Evolutionary conservation across 2,329 filamentous ascomycete genomes (phyloP).

Genomic region (Leptographium wingfieldii): DNA sequence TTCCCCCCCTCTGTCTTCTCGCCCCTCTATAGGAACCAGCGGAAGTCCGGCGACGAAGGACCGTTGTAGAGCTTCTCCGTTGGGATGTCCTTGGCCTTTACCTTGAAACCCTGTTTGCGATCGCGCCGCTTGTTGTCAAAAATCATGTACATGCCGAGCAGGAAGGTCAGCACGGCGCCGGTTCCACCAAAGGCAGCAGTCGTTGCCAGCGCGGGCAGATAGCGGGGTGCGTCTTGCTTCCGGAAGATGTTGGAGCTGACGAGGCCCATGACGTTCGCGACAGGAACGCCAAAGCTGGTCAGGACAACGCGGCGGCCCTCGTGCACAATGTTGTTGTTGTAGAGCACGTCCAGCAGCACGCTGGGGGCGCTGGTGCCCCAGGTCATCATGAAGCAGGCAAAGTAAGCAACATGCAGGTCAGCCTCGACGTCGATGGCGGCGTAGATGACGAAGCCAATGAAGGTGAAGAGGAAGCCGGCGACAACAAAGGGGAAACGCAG

Average conservation of each 20-base stretch:
- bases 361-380: slow-evolving; percentile 67
- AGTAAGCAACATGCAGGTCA: slow-evolving; percentile 57
- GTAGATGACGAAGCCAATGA: slow-evolving; percentile 68
- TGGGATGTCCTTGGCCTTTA: slow-evolving; percentile 43
- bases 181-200: slow-evolving; percentile 50
- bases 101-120: slow-evolving; percentile 36
- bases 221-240: slow-evolving; percentile 50
- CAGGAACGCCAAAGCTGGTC: slow-evolving; percentile 59
- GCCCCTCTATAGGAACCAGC: slow-evolving; percentile 31
- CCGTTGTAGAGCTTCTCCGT: slow-evolving; percentile 44
- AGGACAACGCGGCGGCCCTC: slow-evolving; percentile 59
- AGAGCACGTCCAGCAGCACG: slow-evolving; percentile 51
- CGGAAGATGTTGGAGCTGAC: slow-evolving; percentile 54
- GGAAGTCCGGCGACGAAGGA: slow-evolving; percentile 37
- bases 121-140: slow-evolving; percentile 52
- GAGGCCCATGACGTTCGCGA: slow-evolving; percentile 67
- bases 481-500: slow-evolving; percentile 63
- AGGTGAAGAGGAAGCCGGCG: slow-evolving; percentile 60
- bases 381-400: slow-evolving; percentile 69
- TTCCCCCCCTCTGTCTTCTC: neutral
- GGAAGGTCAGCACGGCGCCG: slow-evolving; percentile 40
- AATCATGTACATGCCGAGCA: slow-evolving; percentile 51
- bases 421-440: slow-evolving; percentile 47
- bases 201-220: slow-evolving; percentile 52
- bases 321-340: slow-evolving; percentile 74